Base-by-base conservation (phyloP, 2,329 filamentous ascomycete species). In the Penicillium sp. region DNA sequence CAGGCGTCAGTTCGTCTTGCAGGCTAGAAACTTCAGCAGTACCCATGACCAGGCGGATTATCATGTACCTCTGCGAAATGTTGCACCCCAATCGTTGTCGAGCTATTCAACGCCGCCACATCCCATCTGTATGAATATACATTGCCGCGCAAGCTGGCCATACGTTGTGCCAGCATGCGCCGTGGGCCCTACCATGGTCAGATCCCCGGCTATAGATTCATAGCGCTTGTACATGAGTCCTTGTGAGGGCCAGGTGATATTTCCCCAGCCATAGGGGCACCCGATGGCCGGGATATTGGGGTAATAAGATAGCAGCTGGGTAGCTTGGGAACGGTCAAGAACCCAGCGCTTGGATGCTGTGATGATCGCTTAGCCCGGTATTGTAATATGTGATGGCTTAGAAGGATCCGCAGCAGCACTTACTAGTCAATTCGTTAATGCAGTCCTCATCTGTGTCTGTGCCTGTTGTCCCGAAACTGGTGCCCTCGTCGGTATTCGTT, bases 401-500 rank as follows among this genome's bases (percentile, higher is more conserved):
- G 11, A 3, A 17, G 14, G 31, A 2, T 33, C 2, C 14, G 26
- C 16, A 25, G 14, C 5, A 14, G 9, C 7, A 53, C 59, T 19
- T 42, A 70, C 68, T 53, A 11, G 58, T 65, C 31, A 70, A 57
- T 42, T 70, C 71, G 25, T 68, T 66, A 33, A 75, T 65, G 59
- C 86, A 82, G 33, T 85, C 77, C 11, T 72, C 78, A 25, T 77
- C 80, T 1, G 79, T 83, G 67, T 85, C 78, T 54, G 86, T 64
- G 14, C 79, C 80, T 9, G 64, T 68, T 4, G 78, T 77, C 2
- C 77, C 80, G 61, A 86, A 87, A 4, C 76, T 75, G 1, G 80
- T 81, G 2, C 84, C 87, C 67, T 90, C 87, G 61, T 89, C 87
- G 1, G 80, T 82, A 67, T 88, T 88, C 31, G 81, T 80, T 6